phyloP scores from a whole-genome alignment of 169 alveolate species.

The Cyclospora cayetanensis region DNA sequence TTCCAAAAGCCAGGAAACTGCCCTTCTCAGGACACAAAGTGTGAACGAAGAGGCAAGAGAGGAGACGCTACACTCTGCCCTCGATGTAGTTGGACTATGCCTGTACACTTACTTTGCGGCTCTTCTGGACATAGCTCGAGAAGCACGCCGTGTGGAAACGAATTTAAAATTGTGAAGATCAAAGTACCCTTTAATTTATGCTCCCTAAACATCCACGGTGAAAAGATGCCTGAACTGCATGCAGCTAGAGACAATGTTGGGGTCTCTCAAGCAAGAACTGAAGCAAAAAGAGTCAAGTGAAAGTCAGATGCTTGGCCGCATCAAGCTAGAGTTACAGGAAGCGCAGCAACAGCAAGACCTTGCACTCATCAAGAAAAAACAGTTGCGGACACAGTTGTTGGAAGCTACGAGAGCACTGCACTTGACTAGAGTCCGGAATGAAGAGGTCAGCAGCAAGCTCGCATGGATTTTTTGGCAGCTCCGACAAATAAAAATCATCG shows the following conservation, averaged over 20 bases:
- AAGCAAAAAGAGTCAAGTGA: conserved; percentile 16
- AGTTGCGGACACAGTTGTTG: conserved; percentile 42
- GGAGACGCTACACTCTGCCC: background rate
- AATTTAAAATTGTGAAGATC: no score
- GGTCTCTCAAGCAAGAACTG: conserved; percentile 31
- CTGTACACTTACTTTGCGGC: no score
- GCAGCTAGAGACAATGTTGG: conserved; percentile 61
- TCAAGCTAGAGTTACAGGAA: background rate
- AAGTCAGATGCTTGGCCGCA: background rate
- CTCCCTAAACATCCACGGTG: no score
- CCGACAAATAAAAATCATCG: background rate
- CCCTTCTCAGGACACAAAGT: conserved; percentile 44
- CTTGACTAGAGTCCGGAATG: conserved; percentile 51
- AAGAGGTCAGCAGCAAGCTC: conserved; percentile 25
- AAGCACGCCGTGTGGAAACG: no score
- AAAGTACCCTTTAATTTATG: no score
- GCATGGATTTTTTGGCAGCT: no score
- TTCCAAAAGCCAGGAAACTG: conserved; percentile 45
- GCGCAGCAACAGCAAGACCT: conserved; percentile 34
- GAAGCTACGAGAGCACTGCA: conserved; percentile 39
- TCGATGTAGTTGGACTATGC: background rate
- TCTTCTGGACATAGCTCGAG: no score
- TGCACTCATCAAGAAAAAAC: conserved; percentile 30
- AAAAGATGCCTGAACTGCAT: no score
- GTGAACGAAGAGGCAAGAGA: conserved; percentile 31